Evolutionary conservation across 805 yeast species (phyloP), one percentile per base, ranked within the genome.

Genomic region (Ogataea pini): DNA sequence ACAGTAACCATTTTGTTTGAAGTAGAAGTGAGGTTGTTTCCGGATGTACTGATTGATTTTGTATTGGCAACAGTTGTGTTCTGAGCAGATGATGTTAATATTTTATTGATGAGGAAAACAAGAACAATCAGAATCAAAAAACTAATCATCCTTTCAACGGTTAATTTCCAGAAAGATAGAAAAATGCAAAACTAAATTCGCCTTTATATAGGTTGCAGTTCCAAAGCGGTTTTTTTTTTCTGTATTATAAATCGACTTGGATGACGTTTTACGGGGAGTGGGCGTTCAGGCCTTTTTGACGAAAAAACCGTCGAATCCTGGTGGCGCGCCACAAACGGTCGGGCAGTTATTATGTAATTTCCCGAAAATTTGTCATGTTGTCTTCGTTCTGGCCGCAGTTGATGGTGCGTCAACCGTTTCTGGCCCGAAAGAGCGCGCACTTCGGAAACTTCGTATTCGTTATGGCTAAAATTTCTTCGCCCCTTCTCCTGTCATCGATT

Each of bases 1-100:
- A 72, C 77, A 59, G 72, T 55, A 57, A 84, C 87, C 86, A 82
- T 82, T 70, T 37, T 55, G 27, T 46, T 42, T 17, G 39, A 39
- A 25, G 25, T 44, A 28, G 29, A 10, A 22, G 40, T 18, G 24
- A 25, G 32, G 19, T 39, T 43, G 10, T 46, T 33, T 37, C 47
- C 36, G 14, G 44, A 16, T 20, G 44, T 28, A 39, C 48, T 29
- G 20, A 46, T 16, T n/a, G 33, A 14, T 31, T 17, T 31, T 31
- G 37, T 49, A 40, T 37, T 16, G 18, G 42, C 37, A 36, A 44
- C 34, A 29, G 44, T 25, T 9, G 54, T 42, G 44, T 36, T 16
- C 27, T 25, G 39, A 28, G 46, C 33, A 17, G 58, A 48, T 14
- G 33, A 41, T 10, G 65, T 48, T 38, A 64, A 47, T 22, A 61